Base-by-base conservation (phyloP, 164 flowering plant genomes). In the Liquidambar formosana region DNA sequence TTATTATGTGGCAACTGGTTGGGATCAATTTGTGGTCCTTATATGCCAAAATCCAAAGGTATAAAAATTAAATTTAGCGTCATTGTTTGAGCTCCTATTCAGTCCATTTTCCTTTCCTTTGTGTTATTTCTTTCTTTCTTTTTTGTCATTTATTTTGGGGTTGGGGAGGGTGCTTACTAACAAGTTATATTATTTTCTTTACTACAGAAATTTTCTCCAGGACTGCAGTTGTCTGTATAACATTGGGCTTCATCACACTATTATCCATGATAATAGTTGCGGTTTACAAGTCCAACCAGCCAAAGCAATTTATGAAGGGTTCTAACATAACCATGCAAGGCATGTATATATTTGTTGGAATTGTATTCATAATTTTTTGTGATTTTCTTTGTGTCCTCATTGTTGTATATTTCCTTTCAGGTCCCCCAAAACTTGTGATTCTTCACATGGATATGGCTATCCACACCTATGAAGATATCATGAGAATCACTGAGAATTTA, bases 361-460 rank as follows among this genome's bases (percentile, higher is more conserved):
- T 14, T 0, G 33, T 9, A 22, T 58, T 38, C 9, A 23, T 51
- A 15, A 15, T 47, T 18, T 33, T n/a, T 3, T 4, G 19, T 53
- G 5, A 11, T 64, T 58, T 59, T 41, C 23, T 46, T 3, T 10
- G 3, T 10, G 22, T 54, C 16, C 43, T 51, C 18, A 41, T 21
- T 22, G 0, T 4, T 41, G 10, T 18, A 44, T 44, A 1, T 66
- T 61, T 45, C 14, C 56, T 26, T 52, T 6, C 78, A 92, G 97
- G 89, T 71, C 83, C 92, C 1, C 85, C 97, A 1, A 93, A 86
- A 67, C 84, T 95, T 58, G 89, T 95, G 4, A 78, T 89, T 69
- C 92, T 95, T 66, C 99, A 89, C 77, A 91, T 89, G 99, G 96
- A 89, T 66, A 79, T 95, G 94, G 97, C 97, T 0, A 76, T 91